These are phyloP conservation scores for Bondarzewia mesenterica DNA, from an alignment of 1,284 basidiomycete genomes.

Conservation along the genomic window DNA sequence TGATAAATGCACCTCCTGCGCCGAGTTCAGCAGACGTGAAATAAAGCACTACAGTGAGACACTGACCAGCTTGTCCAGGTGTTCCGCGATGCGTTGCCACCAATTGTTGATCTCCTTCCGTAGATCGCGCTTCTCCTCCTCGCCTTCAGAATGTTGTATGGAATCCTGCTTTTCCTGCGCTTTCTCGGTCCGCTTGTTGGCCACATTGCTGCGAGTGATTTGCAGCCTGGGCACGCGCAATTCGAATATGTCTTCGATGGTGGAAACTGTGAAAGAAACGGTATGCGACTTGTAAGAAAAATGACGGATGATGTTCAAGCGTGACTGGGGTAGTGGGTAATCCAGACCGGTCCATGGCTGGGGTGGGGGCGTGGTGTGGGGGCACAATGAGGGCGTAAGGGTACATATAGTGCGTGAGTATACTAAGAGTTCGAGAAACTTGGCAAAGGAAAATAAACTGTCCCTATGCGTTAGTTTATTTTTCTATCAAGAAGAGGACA, in stretches of 20 bases:
- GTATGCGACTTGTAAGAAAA: slow-evolving; percentile 33
- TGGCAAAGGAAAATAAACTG: slow-evolving; percentile 51
- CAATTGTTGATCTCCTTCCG: slow-evolving; percentile 52
- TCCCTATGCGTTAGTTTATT: background rate
- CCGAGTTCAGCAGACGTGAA: slow-evolving; percentile 6
- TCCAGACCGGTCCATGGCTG: slow-evolving; percentile 22
- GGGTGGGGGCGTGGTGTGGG: slow-evolving; percentile 39
- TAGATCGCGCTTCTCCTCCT: slow-evolving; percentile 38
- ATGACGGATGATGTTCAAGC: slow-evolving; percentile 42
- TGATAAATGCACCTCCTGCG: slow-evolving; percentile 36
- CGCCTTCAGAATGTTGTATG: slow-evolving; percentile 16
- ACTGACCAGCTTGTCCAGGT: slow-evolving; percentile 53
- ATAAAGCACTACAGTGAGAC: background rate
- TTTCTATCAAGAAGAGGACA: background rate
- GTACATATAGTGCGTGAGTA: slow-evolving; percentile 44
- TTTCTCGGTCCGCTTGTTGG: slow-evolving; percentile 18
- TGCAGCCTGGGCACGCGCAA: slow-evolving; percentile 51
- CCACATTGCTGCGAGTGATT: slow-evolving; percentile 29
- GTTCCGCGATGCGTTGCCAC: slow-evolving; percentile 56
- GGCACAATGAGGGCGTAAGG: slow-evolving; percentile 37
- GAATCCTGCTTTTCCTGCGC: no score
- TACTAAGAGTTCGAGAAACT: slow-evolving; percentile 57
- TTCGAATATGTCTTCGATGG: slow-evolving; percentile 51
- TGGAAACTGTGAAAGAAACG: slow-evolving; percentile 38
- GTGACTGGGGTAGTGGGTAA: slow-evolving; percentile 25